Evolutionary conservation across 441 rosid species (phyloP).

Genomic region (Eutrema salsugineum): DNA sequence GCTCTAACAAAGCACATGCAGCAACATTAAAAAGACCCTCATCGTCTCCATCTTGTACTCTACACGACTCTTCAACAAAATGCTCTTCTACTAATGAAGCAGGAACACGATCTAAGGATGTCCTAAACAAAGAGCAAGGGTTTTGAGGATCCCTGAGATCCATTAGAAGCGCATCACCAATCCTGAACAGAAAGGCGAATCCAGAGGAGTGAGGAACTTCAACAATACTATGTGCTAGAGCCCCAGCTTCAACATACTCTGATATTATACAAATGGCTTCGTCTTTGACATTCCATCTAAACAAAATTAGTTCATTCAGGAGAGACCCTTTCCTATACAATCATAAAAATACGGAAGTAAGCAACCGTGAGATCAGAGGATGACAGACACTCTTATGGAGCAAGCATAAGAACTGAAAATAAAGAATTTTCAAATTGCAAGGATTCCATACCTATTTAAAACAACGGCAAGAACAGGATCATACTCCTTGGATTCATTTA

Average conservation of each 20-base stretch:
- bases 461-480: slow-evolving; percentile 87
- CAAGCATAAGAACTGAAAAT: slow-evolving; percentile 20
- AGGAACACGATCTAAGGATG: slow-evolving; percentile 63
- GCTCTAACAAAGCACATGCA: slow-evolving; percentile 90
- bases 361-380: slow-evolving; percentile 13
- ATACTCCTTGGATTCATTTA: slow-evolving; percentile 56
- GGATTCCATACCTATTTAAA: slow-evolving; percentile 72
- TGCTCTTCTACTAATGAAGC: slow-evolving; percentile 64
- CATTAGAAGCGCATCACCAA: slow-evolving; percentile 95
- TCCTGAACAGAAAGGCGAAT: slow-evolving; percentile 85
- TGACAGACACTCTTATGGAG: slow-evolving; percentile 16
- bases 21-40: slow-evolving; percentile 95
- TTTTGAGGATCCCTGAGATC: slow-evolving; percentile 83
- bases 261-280: slow-evolving; percentile 52
- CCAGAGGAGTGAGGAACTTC: slow-evolving; percentile 91
- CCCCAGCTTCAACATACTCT: slow-evolving; percentile 67
- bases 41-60: slow-evolving; percentile 85
- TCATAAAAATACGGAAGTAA: slow-evolving; percentile 26
- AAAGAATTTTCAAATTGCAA: slow-evolving; percentile 26
- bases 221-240: slow-evolving; percentile 68
- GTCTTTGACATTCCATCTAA: slow-evolving; percentile 70
- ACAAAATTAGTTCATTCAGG: slow-evolving; percentile 65
- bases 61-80: slow-evolving; percentile 73
- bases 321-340: slow-evolving; percentile 66
- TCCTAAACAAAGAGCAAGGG: slow-evolving; percentile 69